Conservation (phyloP, 83 land plant species). For the Thuja plicata region DNA sequence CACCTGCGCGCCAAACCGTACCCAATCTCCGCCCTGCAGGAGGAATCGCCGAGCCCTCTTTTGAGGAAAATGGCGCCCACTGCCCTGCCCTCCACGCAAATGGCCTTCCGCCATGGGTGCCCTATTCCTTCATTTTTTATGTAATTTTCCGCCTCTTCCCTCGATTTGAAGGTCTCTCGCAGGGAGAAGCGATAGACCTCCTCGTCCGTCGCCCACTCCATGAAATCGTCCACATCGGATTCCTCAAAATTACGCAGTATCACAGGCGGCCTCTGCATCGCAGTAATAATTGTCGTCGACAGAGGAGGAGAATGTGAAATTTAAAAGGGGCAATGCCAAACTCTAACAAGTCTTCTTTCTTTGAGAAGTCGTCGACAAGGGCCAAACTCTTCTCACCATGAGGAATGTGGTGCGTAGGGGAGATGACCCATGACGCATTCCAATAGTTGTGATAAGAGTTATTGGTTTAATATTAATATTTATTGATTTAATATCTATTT, state of each 20-base stretch:
- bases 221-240: conserved; percentile 52
- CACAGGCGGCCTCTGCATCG: not conserved
- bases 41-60: not conserved
- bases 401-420: too few relatives aligned
- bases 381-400: too few relatives aligned
- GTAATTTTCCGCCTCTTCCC: conserved; percentile 32
- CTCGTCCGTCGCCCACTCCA: conserved; percentile 60
- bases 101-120: conserved; percentile 64
- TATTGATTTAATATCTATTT: too few relatives aligned
- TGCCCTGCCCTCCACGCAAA: conserved; percentile 41
- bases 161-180: conserved; percentile 48
- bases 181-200: not conserved
- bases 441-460: too few relatives aligned
- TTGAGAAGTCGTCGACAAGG: too few relatives aligned
- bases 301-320: too few relatives aligned
- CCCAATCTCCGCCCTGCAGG: conserved; percentile 39
- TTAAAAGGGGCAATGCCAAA: too few relatives aligned
- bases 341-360: too few relatives aligned
- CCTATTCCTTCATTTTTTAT: conserved; percentile 20
- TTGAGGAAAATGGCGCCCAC: conserved; percentile 34
- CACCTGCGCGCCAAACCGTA: conserved; percentile 35
- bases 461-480: too few relatives aligned
- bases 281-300: too few relatives aligned
- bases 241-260: not conserved
- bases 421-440: too few relatives aligned